A percentile compares a stretch with the other conserved stretches of the same genome.
phyloP scores from a whole-genome alignment of 2,329 filamentous ascomycete genomes.

The Colletotrichum sp. region DNA sequence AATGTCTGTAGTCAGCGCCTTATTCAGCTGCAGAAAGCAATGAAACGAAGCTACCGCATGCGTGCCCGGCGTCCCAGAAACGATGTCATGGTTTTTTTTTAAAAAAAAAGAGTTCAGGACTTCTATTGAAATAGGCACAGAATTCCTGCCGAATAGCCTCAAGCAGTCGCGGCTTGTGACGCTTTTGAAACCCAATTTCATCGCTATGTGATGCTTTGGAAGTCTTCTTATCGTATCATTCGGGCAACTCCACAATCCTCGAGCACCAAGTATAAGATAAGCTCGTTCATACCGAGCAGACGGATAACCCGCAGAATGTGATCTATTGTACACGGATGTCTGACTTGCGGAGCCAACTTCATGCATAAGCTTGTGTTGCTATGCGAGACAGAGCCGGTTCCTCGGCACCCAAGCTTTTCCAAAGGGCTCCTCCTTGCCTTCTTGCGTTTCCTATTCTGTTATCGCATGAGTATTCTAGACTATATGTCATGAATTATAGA shows the following conservation, averaged over 20 bases:
- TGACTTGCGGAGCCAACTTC: not conserved
- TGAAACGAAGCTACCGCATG: too few species aligned
- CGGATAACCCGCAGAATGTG: not conserved
- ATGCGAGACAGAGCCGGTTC: fast-evolving
- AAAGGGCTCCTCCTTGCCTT: not conserved
- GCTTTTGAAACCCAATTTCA: not conserved
- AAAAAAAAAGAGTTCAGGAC: fast-evolving
- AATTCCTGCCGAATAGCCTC: not conserved
- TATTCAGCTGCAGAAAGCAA: not conserved
- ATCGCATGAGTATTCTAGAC: not conserved
- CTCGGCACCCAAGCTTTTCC: not conserved
- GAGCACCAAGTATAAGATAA: not conserved
- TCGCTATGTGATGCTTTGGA: fast-evolving
- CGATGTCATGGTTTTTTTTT: too few species aligned
- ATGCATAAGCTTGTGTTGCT: not conserved
- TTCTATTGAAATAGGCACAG: too few species aligned
- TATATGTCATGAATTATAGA: not conserved
- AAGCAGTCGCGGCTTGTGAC: not conserved
- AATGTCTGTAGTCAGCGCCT: not conserved
- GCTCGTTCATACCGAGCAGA: not conserved
- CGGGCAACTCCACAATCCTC: fast-evolving
- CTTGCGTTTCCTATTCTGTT: not conserved
- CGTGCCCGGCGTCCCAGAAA: too few species aligned
- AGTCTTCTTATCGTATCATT: not conserved
- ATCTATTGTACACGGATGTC: too few species aligned